Evolutionary conservation across 441 rosid genomes (phyloP).

Genomic region (Omphalea diandra): DNA sequence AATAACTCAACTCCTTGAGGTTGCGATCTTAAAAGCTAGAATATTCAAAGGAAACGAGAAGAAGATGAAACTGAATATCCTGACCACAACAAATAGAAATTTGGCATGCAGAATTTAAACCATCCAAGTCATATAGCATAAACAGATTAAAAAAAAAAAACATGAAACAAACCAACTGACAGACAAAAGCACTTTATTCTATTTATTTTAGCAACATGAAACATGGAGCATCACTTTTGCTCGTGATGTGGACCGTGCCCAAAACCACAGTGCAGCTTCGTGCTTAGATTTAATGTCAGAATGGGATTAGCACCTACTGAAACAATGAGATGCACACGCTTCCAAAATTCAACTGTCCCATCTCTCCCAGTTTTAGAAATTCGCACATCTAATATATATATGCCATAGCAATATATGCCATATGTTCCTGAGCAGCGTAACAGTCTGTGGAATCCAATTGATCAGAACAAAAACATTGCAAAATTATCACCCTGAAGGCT

Average conservation of each 20-base stretch:
- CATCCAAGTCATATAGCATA: neutral
- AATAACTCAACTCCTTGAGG: neutral
- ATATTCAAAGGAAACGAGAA: neutral
- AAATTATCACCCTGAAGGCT: neutral
- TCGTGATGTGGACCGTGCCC: neutral
- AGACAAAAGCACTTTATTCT: neutral
- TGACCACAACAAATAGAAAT: neutral
- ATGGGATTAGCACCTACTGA: neutral
- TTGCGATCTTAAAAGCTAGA: neutral
- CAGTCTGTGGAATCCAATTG: neutral
- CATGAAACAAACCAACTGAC: neutral
- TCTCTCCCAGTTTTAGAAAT: neutral
- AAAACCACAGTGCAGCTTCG: neutral
- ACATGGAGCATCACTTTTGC: neutral
- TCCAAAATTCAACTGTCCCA: neutral
- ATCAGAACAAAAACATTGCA: neutral
- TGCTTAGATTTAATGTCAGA: neutral
- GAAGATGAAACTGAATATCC: neutral
- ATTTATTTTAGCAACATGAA: neutral
- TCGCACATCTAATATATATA: too few relatives aligned
- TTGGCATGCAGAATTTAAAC: neutral
- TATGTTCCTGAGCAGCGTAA: neutral
- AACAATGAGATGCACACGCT: neutral
- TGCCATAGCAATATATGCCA: neutral
- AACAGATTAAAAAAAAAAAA: neutral